Conservation (phyloP, 306 rosid genomes). For the Cicer pinnatifidum region DNA sequence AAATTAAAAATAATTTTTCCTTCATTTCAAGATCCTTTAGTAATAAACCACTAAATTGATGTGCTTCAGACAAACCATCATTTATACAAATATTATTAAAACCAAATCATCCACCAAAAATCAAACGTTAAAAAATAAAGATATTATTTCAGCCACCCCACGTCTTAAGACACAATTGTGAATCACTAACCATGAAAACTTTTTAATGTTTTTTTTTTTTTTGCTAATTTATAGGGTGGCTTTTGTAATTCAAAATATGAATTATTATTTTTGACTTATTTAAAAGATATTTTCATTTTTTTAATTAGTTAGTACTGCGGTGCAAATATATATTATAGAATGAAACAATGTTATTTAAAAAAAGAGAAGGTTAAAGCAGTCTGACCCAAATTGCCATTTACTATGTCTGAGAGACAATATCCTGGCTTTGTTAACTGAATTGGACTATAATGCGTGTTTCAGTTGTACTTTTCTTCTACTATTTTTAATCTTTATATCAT, state of each 20-base stretch:
- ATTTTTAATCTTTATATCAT: neutral
- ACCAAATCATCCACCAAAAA: too few relatives aligned
- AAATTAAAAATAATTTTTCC: too few relatives aligned
- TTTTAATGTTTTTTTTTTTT: too few relatives aligned
- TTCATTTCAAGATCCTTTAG: too few relatives aligned
- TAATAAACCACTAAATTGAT: too few relatives aligned
- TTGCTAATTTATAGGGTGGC: neutral
- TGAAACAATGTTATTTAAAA: neutral
- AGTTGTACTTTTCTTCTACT: constrained; percentile 28
- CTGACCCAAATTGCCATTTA: neutral
- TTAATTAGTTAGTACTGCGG: neutral
- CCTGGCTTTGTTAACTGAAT: constrained; percentile 30
- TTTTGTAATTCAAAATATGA: neutral
- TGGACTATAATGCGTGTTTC: constrained; percentile 21
- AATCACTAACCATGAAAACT: too few relatives aligned
- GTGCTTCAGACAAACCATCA: too few relatives aligned
- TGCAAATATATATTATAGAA: neutral
- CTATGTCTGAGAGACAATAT: neutral
- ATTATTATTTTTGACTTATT: neutral
- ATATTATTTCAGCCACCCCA: too few relatives aligned
- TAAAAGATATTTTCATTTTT: neutral
- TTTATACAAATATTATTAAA: too few relatives aligned
- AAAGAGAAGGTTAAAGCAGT: neutral
- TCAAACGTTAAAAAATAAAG: too few relatives aligned
- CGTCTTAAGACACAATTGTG: too few relatives aligned